Percentiles rank a stretch among this genome's conserved stretches.
These are phyloP conservation scores for Xerocomus amazonicus DNA, from an alignment of 1,284 basidiomycete species.

Conservation along the genomic window DNA sequence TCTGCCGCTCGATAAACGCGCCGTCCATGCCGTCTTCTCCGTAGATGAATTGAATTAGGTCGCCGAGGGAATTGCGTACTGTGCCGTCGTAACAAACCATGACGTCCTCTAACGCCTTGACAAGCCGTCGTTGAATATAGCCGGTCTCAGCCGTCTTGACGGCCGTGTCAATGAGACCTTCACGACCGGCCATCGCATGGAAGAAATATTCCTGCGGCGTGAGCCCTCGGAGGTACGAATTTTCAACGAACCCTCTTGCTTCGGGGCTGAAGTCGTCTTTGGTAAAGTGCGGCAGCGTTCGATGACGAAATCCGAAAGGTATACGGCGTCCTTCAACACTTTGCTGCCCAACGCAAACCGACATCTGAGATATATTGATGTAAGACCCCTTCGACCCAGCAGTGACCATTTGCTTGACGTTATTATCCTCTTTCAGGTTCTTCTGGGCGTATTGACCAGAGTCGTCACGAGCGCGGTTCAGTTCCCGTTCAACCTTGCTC, in stretches of 20 bases:
- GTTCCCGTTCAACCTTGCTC: conserved; percentile 84
- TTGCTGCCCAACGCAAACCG: conserved; percentile 98
- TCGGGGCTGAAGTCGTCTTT: conserved; percentile 99
- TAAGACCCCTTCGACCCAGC: conserved; percentile 98
- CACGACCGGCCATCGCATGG: conserved; percentile 99
- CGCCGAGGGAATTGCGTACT: conserved; percentile 93
- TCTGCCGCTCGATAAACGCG: conserved; percentile 95
- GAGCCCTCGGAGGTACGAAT: conserved; percentile 96
- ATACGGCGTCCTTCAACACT: conserved; percentile 98
- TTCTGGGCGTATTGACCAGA: conserved; percentile 96
- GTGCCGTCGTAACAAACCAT: conserved; percentile 98
- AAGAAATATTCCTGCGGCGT: conserved; percentile 99
- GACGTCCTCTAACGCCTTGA: conserved; percentile 97
- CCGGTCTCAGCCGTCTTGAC: conserved; percentile 99
- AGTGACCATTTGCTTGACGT: conserved; percentile 99
- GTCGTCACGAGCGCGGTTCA: conserved; percentile 94
- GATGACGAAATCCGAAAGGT: conserved; percentile 97
- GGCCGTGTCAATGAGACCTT: conserved; percentile 98
- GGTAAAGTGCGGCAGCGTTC: conserved; percentile 94
- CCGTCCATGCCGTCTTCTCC: conserved; percentile 99
- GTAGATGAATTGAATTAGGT: conserved; percentile 95
- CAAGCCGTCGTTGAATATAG: conserved; percentile 96
- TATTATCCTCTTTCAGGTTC: conserved; percentile 97
- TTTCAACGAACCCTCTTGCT: conserved; percentile 98
- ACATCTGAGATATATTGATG: conserved; percentile 99